Conservation (phyloP, 208 protist genomes). For the Angomonas ambiguus region DNA sequence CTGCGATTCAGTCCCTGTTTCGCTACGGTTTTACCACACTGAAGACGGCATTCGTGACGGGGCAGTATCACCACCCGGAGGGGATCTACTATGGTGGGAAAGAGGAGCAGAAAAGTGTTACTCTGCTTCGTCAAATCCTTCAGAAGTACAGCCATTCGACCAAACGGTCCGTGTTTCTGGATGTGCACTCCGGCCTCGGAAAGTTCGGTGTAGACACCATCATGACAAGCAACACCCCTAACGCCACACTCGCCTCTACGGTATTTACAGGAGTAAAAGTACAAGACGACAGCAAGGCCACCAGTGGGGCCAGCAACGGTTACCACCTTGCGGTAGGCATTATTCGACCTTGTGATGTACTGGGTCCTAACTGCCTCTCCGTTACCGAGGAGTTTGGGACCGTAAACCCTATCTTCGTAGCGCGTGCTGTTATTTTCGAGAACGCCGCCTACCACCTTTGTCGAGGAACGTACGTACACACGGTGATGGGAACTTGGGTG, state of each 20-base stretch:
- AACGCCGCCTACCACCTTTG: slow-evolving; percentile 62
- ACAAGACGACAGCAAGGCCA: slow-evolving; percentile 26
- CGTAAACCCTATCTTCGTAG: slow-evolving; percentile 44
- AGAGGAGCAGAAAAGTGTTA: slow-evolving; percentile 54
- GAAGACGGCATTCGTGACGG: slow-evolving; percentile 50
- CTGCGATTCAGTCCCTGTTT: slow-evolving; percentile 19
- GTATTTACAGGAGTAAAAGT: slow-evolving; percentile 41
- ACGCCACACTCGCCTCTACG: slow-evolving; percentile 14
- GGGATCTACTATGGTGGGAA: slow-evolving; percentile 73
- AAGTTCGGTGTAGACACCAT: slow-evolving; percentile 64
- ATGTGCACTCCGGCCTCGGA: slow-evolving; percentile 74
- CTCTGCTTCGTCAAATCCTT: slow-evolving; percentile 45
- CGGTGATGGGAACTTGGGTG: slow-evolving; percentile 67
- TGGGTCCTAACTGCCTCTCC: slow-evolving; percentile 40
- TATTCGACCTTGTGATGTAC: slow-evolving; percentile 31
- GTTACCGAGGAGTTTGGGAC: slow-evolving; percentile 82
- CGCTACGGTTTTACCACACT: slow-evolving; percentile 34
- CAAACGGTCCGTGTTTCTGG: slow-evolving; percentile 51
- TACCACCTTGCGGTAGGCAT: slow-evolving; percentile 42
- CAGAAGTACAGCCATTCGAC: slow-evolving; percentile 28
- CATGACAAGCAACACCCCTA: slow-evolving; percentile 32
- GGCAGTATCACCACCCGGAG: slow-evolving; percentile 69
- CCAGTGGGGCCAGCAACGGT: slow-evolving; percentile 26
- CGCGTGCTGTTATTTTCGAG: slow-evolving; percentile 56
- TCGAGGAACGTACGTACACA: slow-evolving; percentile 57